phyloP scores from a whole-genome alignment of 805 yeast species.

The Suhomyces faveliae region DNA sequence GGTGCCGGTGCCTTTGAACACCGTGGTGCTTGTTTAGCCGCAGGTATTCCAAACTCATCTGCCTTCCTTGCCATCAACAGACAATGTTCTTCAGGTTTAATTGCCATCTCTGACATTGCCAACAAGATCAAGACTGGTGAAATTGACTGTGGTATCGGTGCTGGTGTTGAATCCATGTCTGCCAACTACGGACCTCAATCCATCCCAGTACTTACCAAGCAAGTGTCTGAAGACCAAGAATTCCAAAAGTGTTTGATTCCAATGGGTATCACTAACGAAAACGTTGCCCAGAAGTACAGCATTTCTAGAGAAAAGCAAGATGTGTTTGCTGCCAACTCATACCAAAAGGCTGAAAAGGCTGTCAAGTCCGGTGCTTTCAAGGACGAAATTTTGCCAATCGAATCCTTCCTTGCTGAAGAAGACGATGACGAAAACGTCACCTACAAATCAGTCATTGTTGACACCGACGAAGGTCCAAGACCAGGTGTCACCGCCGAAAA shows the following conservation, averaged over 20 bases:
- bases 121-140: conserved; percentile 85
- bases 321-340: conserved; percentile 83
- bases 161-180: conserved; percentile 96
- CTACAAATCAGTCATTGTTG: conserved; percentile 43
- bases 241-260: conserved; percentile 78
- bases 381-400: conserved; percentile 85
- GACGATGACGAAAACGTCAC: conserved; percentile 55
- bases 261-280: conserved; percentile 96
- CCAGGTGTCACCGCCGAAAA: conserved; percentile 77
- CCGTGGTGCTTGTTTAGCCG: conserved; percentile 86
- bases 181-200: conserved; percentile 80
- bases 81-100: conserved; percentile 92
- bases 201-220: conserved; percentile 47
- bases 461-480: conserved; percentile 88
- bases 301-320: conserved; percentile 77
- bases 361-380: conserved; percentile 69
- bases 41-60: conserved; percentile 80
- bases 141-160: conserved; percentile 86
- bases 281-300: conserved; percentile 67
- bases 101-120: conserved; percentile 87
- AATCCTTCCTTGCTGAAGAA: conserved; percentile 54
- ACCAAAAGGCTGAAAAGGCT: conserved; percentile 79
- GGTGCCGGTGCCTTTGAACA: conserved; percentile 97
- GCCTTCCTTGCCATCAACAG: conserved; percentile 86
- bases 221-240: conserved; percentile 35